phyloP scores from a whole-genome alignment of 176 grass and related monocot species.

The Pharus latifolius region DNA sequence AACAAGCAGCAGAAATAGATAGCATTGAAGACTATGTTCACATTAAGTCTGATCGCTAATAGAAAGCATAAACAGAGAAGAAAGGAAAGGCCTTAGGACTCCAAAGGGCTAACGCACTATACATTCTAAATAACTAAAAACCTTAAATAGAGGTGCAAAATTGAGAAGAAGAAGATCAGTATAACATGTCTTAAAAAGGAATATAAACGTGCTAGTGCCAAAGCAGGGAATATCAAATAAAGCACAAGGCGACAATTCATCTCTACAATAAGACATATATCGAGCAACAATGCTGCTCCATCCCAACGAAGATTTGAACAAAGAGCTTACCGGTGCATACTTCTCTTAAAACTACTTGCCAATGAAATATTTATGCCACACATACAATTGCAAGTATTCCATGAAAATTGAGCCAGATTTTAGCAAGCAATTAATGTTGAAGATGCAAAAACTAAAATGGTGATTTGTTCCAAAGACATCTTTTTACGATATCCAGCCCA shows the following conservation, averaged over 20 bases:
- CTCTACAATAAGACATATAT: not conserved
- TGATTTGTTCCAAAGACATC: not conserved
- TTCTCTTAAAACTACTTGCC: not conserved
- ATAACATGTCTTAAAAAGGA: not conserved
- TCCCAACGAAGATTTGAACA: not conserved
- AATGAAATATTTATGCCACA: not conserved
- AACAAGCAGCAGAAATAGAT: not conserved
- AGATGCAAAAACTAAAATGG: conserved; percentile 4
- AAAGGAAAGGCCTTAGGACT: not conserved
- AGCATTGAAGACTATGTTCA: not conserved
- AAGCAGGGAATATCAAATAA: not conserved
- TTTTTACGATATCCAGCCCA: not conserved
- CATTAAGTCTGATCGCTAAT: not conserved
- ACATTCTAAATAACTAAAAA: not conserved
- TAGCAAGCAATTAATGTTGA: not conserved
- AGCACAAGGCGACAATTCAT: not conserved
- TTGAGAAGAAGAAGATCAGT: not conserved
- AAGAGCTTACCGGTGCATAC: not conserved
- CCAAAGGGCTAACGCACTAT: not conserved
- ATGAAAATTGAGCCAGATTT: not conserved
- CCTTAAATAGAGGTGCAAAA: not conserved
- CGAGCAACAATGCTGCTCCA: not conserved
- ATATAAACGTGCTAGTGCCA: not conserved
- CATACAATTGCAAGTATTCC: not conserved
- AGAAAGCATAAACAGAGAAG: not conserved